Evolutionary conservation across 169 alveolate genomes (phyloP), one percentile per base, ranked within the genome.

Genomic region (Theileria annulata): DNA sequence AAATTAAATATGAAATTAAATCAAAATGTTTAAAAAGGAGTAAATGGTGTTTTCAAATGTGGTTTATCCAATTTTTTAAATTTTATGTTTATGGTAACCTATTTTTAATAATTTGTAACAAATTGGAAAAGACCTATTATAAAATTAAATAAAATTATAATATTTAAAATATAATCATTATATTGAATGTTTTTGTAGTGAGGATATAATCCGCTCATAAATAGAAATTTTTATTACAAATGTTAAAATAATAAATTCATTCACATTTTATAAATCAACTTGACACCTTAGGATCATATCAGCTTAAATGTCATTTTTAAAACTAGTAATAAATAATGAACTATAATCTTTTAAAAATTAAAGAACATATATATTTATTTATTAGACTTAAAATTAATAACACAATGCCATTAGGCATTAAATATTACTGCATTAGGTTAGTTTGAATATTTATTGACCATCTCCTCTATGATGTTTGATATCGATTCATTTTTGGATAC

Each of bases 381-480:
- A 35, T 35, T 35, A 35, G 47, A 35, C 47, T 35, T 3, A 35
- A 35, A 35, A 35, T 35, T 35, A 35, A 35, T 35, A 35, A 8
- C 8, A 5, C 8, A 35, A 35, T 35, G 47, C 47, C 3, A 35
- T 35, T 35, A 5, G 3, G 47, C 47, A 35, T 35, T 35, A 35
- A 35, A 35, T 35, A 35, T 35, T 35, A 35, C 47, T 35, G 8
- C 47, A 35, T 35, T 35, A 35, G 8, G 8, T 35, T 35, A 35
- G 47, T 35, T 35, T 35, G 47, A 35, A 8, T 35, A 35, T 35
- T 35, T 35, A 8, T 3, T 35, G 8, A 35, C 47, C 47, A 35
- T 63, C 23, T 63, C 71, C 13, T 63, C 71, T 3, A 63, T 63
- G 21, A 63, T 63, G 27, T 63, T 63, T 12, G 71, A 63, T 3